Conservation (phyloP, 208 protist genomes). For the Acanthamoeba triangularis region DNA sequence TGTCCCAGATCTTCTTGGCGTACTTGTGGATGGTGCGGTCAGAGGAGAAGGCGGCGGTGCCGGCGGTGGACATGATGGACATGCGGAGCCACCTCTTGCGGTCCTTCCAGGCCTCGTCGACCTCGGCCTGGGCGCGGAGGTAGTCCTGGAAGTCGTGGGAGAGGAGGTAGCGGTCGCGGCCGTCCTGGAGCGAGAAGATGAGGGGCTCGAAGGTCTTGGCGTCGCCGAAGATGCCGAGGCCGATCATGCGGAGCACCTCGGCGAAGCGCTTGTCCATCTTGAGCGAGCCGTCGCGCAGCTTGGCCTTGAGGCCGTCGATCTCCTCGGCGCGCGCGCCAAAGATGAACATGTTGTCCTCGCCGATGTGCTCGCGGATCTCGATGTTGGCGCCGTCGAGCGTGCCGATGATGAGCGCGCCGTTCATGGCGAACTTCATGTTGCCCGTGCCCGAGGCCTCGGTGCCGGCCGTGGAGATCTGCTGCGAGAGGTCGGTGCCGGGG, state of each 20-base stretch:
- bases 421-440: conserved; percentile 96
- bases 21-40: conserved; percentile 94
- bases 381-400: conserved; percentile 96
- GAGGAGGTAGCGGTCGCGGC: conserved; percentile 89
- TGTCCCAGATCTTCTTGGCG: conserved; percentile 92
- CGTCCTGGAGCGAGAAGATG: conserved; percentile 81
- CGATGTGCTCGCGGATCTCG: conserved; percentile 93
- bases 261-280: conserved; percentile 72
- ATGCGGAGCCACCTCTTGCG: conserved; percentile 85
- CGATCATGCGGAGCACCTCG: conserved; percentile 86
- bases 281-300: conserved; percentile 69
- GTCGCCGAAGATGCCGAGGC: conserved; percentile 88
- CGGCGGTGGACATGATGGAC: conserved; percentile 84
- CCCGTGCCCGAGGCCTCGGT: conserved; percentile 94
- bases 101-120: conserved; percentile 87
- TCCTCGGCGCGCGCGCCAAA: conserved; percentile 90
- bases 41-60: conserved; percentile 89
- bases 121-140: conserved; percentile 84
- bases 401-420: conserved; percentile 93
- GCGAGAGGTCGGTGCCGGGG: conserved; percentile 92
- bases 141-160: conserved; percentile 90
- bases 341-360: conserved; percentile 93
- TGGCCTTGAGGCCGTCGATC: conserved; percentile 77
- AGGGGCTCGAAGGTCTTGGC: conserved; percentile 85
- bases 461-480: conserved; percentile 95